phyloP scores from a whole-genome alignment of 2,329 filamentous ascomycete species.

The Herpotrichia juniperi region DNA sequence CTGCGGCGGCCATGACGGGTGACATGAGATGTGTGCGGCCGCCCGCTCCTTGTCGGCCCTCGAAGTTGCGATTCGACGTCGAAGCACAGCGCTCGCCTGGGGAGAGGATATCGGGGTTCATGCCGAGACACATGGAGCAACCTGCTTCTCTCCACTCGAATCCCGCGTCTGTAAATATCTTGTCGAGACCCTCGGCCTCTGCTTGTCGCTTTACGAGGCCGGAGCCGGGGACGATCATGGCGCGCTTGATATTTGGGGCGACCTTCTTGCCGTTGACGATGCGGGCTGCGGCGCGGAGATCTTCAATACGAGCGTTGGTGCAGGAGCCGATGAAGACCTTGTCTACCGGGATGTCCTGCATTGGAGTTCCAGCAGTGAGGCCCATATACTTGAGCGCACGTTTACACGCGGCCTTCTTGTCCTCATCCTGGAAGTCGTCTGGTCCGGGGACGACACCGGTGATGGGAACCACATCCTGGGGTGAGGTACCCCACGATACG shows the following conservation, averaged over 20 bases:
- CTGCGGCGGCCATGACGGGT: slow-evolving; percentile 93
- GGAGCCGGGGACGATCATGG: slow-evolving; percentile 95
- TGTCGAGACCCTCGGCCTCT: slow-evolving; percentile 89
- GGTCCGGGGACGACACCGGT: slow-evolving; percentile 89
- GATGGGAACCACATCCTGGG: slow-evolving; percentile 95
- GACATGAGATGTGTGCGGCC: slow-evolving; percentile 96
- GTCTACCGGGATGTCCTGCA: slow-evolving; percentile 91
- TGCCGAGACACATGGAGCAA: slow-evolving; percentile 98
- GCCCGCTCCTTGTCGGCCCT: slow-evolving; percentile 90
- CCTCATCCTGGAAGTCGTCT: slow-evolving; percentile 79
- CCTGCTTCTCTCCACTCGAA: slow-evolving; percentile 99
- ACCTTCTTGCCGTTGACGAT: slow-evolving; percentile 88
- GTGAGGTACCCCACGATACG: slow-evolving; percentile 95
- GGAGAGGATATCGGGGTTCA: slow-evolving; percentile 97
- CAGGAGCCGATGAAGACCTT: slow-evolving; percentile 99
- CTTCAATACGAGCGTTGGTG: slow-evolving; percentile 96
- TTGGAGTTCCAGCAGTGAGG: slow-evolving; percentile 79
- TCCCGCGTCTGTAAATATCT: slow-evolving; percentile 88
- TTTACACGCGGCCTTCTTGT: slow-evolving; percentile 79
- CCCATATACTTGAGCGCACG: slow-evolving; percentile 97
- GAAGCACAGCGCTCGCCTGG: slow-evolving; percentile 92
- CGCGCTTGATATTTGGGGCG: slow-evolving; percentile 86
- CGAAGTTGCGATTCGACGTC: slow-evolving; percentile 97
- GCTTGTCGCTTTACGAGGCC: slow-evolving; percentile 92
- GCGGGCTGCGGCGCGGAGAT: slow-evolving; percentile 83